Evolutionary conservation across 2,329 filamentous ascomycete genomes (phyloP).

Genomic region (Fusarium sp.): DNA sequence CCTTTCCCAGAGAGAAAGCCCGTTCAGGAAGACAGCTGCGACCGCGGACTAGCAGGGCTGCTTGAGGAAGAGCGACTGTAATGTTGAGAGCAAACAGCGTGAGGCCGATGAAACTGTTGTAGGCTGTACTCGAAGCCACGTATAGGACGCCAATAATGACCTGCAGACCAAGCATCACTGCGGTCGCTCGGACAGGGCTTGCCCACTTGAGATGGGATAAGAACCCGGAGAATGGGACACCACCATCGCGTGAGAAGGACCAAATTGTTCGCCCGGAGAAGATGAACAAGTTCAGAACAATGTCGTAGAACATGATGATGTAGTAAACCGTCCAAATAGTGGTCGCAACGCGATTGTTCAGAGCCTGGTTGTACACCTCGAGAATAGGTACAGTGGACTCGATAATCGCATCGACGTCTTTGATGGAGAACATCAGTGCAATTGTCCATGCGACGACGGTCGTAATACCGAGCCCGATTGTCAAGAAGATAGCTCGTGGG

Average conservation of each 20-base stretch:
- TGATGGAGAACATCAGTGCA: constrained; percentile 43
- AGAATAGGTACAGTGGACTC: constrained; percentile 40
- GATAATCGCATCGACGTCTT: constrained; percentile 40
- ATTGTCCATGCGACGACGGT: constrained; percentile 43
- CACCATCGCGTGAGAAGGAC: constrained; percentile 44
- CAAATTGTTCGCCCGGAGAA: constrained; percentile 43
- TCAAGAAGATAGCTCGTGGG: constrained; percentile 42
- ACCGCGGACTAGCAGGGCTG: constrained; percentile 39
- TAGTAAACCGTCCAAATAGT: constrained; percentile 44
- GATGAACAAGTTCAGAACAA: constrained; percentile 43
- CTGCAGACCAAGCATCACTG: constrained; percentile 46
- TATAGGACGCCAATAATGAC: constrained; percentile 43
- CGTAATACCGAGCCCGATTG: constrained; percentile 36
- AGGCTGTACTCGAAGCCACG: constrained; percentile 40
- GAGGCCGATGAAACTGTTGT: constrained; percentile 43
- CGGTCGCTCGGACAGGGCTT: constrained; percentile 40
- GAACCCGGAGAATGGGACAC: constrained; percentile 39
- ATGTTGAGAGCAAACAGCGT: constrained; percentile 44
- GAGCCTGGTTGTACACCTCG: constrained; percentile 42
- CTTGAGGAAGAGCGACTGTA: constrained; percentile 40
- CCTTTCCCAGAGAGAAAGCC: constrained; percentile 41
- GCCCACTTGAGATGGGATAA: constrained; percentile 38
- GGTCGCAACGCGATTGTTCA: constrained; percentile 41
- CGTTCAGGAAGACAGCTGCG: constrained; percentile 40
- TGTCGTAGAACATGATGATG: constrained; percentile 45